Evolutionary conservation across 768 basidiomycete genomes (phyloP).

Genomic region (Tylopilus sp.): DNA sequence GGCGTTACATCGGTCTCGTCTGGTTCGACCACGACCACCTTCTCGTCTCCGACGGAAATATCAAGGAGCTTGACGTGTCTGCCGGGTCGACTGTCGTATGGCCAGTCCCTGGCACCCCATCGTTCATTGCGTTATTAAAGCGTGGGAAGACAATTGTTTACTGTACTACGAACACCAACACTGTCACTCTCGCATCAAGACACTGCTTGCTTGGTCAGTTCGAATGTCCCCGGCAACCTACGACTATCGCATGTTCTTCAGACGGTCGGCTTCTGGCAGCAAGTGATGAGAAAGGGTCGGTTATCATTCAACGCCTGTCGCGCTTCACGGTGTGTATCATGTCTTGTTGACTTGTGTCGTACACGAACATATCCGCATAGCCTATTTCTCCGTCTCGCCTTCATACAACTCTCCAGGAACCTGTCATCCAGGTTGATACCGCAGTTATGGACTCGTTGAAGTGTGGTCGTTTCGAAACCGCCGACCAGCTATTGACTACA

Average conservation of each 20-base stretch:
- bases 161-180: background rate
- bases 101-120: background rate
- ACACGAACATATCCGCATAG: no score
- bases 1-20: background rate
- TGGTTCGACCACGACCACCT: background rate
- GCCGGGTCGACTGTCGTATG: background rate
- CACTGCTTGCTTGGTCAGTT: background rate
- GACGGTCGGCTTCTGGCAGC: background rate
- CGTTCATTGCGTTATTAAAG: background rate
- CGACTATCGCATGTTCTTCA: background rate
- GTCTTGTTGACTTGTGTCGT: background rate
- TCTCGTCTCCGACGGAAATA: background rate
- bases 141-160: background rate
- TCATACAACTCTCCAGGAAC: no score
- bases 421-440: no score
- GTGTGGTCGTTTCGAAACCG: no score
- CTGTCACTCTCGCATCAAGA: background rate
- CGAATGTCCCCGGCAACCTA: background rate
- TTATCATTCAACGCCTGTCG: background rate
- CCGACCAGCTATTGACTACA: no score
- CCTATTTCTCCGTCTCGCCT: no score
- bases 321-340: background rate
- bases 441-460: no score
- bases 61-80: background rate
- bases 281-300: background rate